Evolutionary conservation across 2,329 filamentous ascomycete species (phyloP).

Genomic region (Scolecobasidium constrictum): DNA sequence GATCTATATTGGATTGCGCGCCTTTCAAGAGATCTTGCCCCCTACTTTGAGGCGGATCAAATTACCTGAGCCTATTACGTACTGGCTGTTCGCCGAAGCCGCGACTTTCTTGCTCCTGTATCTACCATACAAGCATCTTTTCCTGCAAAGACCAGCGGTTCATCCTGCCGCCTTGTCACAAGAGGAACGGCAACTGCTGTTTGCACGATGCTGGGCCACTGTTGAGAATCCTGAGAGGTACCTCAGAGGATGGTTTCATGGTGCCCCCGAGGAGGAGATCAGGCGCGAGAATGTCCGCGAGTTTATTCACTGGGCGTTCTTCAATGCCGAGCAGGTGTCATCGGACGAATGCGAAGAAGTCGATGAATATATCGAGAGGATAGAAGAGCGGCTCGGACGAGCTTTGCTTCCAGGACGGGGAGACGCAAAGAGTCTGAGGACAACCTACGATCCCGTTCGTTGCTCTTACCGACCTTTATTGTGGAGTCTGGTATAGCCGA

Average conservation of each 20-base stretch:
- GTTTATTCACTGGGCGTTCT: slow-evolving; percentile 58
- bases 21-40: no score
- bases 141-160: slow-evolving; percentile 1
- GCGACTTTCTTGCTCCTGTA: no score
- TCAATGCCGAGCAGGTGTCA: slow-evolving; percentile 38
- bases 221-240: slow-evolving; percentile 47
- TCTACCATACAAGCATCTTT: no score
- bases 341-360: slow-evolving; percentile 37
- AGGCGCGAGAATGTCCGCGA: slow-evolving; percentile 56
- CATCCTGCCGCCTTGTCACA: slow-evolving; percentile 13
- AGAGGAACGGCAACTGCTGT: slow-evolving; percentile 43
- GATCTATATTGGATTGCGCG: no score
- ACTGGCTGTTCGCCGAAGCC: no score
- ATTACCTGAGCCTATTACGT: no score
- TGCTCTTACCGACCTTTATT: slow-evolving; percentile 49
- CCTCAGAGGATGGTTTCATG: slow-evolving; percentile 55
- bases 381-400: slow-evolving; percentile 43
- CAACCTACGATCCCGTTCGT: slow-evolving; percentile 54
- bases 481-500: slow-evolving; percentile 32
- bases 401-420: slow-evolving; percentile 45
- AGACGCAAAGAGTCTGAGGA: slow-evolving; percentile 44
- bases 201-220: slow-evolving; percentile 44
- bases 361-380: slow-evolving; percentile 41
- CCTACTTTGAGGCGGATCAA: no score
- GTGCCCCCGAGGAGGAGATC: slow-evolving; percentile 45